A percentile compares a stretch with the other conserved stretches of the same genome.
These are phyloP conservation scores for Stentor coeruleus DNA, from an alignment of 73 alveolate genomes.

Conservation along the genomic window DNA sequence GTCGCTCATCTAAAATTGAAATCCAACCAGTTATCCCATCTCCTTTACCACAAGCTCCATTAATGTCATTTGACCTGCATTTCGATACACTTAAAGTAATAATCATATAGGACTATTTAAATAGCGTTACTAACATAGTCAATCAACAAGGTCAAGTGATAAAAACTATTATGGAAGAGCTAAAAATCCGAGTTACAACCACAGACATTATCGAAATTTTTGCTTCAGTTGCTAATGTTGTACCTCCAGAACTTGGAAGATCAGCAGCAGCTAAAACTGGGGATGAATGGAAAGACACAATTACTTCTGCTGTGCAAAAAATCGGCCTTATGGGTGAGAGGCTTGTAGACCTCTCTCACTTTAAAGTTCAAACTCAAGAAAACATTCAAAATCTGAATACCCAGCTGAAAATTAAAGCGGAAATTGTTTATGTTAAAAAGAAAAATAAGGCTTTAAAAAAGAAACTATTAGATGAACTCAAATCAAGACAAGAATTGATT, in stretches of 20 bases:
- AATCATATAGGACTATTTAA: constrained; percentile 15
- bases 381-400: neutral
- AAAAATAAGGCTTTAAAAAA: neutral
- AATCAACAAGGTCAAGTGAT: constrained; percentile 23
- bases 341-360: neutral
- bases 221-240: neutral
- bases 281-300: neutral
- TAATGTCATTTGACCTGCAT: constrained; percentile 15
- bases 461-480: neutral
- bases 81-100: constrained; percentile 23
- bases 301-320: neutral
- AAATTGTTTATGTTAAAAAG: neutral
- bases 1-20: neutral
- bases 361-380: neutral
- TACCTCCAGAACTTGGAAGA: neutral
- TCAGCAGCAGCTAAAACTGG: neutral
- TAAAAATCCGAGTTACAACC: neutral
- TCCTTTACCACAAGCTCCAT: constrained; percentile 1
- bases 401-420: neutral
- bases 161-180: constrained; percentile 3
- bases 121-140: neutral
- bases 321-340: neutral
- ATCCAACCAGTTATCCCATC: neutral
- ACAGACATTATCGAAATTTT: constrained; percentile 4
- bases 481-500: neutral